These are phyloP conservation scores for Raddia distichophylla DNA, from an alignment of 176 grass and related monocot genomes.

Conservation along the genomic window DNA sequence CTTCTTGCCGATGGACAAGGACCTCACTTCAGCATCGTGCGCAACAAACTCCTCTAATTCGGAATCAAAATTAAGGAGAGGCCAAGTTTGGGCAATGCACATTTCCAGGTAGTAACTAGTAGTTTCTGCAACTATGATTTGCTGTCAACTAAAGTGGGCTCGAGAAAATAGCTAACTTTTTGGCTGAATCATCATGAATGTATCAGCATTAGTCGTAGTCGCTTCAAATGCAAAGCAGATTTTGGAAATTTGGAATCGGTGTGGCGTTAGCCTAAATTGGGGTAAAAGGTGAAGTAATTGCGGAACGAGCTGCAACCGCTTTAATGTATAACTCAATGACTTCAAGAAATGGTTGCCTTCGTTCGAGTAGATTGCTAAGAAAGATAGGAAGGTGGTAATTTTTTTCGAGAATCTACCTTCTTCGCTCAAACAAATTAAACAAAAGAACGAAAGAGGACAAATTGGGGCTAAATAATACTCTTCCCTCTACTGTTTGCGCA, in stretches of 20 bases:
- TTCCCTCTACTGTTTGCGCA: background rate
- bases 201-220: slow-evolving; percentile 8
- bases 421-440: background rate
- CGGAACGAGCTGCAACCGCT: slow-evolving; percentile 7
- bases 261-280: slow-evolving; percentile 31
- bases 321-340: background rate
- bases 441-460: background rate
- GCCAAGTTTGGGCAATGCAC: slow-evolving; percentile 19
- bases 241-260: background rate
- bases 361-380: background rate
- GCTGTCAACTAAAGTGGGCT: background rate
- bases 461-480: background rate
- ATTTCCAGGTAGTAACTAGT: slow-evolving; percentile 5
- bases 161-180: background rate
- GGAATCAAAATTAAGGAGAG: slow-evolving; percentile 48
- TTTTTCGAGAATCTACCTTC: background rate
- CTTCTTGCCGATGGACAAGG: slow-evolving; percentile 84
- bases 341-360: slow-evolving; percentile 16
- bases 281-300: slow-evolving; percentile 5
- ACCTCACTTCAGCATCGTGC: slow-evolving; percentile 75
- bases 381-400: background rate
- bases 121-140: background rate
- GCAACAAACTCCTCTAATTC: slow-evolving; percentile 83
- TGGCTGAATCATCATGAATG: background rate
- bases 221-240: background rate